Evolutionary conservation across 164 flowering plant genomes (phyloP).

Genomic region (Berberis vulgaris): DNA sequence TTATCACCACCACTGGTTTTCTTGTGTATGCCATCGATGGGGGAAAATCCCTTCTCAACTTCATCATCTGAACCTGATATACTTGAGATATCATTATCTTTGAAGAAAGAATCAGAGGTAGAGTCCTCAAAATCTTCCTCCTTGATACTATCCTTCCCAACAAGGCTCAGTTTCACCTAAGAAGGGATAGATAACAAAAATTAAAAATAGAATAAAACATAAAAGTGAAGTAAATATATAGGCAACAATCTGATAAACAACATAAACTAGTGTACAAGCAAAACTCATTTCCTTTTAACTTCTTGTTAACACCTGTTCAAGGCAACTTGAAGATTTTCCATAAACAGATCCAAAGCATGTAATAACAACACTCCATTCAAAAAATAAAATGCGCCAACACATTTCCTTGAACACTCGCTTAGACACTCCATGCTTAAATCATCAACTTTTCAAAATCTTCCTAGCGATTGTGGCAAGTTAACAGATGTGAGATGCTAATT

Average conservation of each 20-base stretch:
- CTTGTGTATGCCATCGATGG: conserved; percentile 14
- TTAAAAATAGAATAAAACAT: not conserved
- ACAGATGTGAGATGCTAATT: too few relatives aligned
- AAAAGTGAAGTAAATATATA: not conserved
- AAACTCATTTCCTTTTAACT: too few relatives aligned
- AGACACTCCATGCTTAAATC: too few relatives aligned
- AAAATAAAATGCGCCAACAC: too few relatives aligned
- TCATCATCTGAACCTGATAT: conserved; percentile 98
- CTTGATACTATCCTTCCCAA: conserved; percentile 61
- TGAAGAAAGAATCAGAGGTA: conserved; percentile 44
- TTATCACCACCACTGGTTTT: conserved; percentile 18
- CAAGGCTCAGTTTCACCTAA: conserved; percentile 77
- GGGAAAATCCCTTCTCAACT: conserved; percentile 28
- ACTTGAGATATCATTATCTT: conserved; percentile 80
- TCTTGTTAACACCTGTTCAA: too few relatives aligned
- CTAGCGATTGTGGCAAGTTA: too few relatives aligned
- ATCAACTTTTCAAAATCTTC: too few relatives aligned
- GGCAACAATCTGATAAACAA: not conserved
- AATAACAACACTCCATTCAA: too few relatives aligned
- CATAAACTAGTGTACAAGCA: not conserved
- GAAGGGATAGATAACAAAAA: conserved; percentile 4
- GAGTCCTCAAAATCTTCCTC: conserved; percentile 90
- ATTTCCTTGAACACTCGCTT: too few relatives aligned
- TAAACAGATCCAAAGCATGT: too few relatives aligned
- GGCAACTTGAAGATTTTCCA: too few relatives aligned